Evolutionary conservation across 2,329 filamentous ascomycete species (phyloP).

Genomic region (Ceratocystis papillata): DNA sequence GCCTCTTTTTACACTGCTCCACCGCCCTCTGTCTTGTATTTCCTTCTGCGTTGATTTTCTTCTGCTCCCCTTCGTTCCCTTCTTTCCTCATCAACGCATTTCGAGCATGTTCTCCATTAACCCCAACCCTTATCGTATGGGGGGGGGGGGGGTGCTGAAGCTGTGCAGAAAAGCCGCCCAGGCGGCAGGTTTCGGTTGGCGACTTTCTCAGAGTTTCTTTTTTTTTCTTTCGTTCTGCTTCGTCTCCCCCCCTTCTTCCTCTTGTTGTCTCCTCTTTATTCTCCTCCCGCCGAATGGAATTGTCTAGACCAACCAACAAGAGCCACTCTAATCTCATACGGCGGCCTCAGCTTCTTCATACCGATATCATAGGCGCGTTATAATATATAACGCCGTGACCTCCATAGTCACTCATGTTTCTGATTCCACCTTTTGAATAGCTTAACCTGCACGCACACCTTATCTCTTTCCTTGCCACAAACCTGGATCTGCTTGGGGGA

Average conservation of each 20-base stretch:
- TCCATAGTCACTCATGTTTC: not conserved
- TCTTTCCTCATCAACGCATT: not conserved
- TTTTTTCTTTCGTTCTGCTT: not conserved
- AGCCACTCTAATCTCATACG: not conserved
- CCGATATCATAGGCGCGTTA: not conserved
- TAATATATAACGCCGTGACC: not conserved
- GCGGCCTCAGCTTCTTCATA: slow-evolving; percentile 2
- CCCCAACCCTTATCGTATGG: too few relatives aligned
- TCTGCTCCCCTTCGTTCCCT: not conserved
- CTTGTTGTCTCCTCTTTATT: not conserved
- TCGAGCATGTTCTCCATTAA: not conserved
- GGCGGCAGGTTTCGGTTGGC: too few relatives aligned
- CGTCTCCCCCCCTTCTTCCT: not conserved
- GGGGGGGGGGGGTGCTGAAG: too few relatives aligned
- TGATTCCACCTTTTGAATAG: not conserved
- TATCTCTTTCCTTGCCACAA: not conserved
- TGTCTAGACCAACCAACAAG: not conserved
- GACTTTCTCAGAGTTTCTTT: not conserved
- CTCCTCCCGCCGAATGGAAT: not conserved
- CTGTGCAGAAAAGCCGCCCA: too few relatives aligned
- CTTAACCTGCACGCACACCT: not conserved
- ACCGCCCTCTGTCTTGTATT: not conserved
- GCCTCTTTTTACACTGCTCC: too few relatives aligned
- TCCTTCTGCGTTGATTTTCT: not conserved
- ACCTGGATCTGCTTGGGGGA: slow-evolving; percentile 2